Conservation (phyloP, 768 basidiomycete genomes). For the Paxillus involutus region DNA sequence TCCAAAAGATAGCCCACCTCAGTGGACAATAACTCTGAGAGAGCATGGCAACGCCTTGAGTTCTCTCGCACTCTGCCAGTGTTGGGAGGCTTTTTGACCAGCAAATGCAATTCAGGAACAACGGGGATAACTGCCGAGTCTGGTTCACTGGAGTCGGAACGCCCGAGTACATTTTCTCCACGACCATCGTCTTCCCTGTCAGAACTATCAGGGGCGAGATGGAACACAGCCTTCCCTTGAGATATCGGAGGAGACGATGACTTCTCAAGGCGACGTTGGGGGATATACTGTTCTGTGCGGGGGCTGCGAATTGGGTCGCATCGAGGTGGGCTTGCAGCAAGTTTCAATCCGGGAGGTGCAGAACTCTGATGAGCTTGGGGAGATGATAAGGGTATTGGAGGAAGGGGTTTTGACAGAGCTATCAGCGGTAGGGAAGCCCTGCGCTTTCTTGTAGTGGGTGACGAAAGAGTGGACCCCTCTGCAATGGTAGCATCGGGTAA, state of each 20-base stretch:
- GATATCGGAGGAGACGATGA: background rate
- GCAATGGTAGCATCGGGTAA: conserved; percentile 24
- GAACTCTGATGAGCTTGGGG: background rate
- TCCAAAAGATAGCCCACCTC: conserved; percentile 83
- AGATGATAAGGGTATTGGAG: conserved; percentile 3
- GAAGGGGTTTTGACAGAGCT: conserved; percentile 15
- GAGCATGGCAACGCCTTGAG: conserved; percentile 63
- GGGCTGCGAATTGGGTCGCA: background rate
- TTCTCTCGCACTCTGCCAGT: conserved; percentile 37
- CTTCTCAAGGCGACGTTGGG: background rate
- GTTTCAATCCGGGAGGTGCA: background rate
- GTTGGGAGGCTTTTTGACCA: background rate
- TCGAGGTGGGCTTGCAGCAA: background rate
- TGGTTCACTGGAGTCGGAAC: conserved; percentile 2
- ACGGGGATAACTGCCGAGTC: background rate
- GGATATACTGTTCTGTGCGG: background rate
- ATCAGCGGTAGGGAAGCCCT: conserved; percentile 44
- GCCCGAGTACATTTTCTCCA: background rate
- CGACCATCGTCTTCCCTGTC: conserved; percentile 17
- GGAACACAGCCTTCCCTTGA: conserved; percentile 10
- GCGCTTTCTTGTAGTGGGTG: conserved; percentile 25
- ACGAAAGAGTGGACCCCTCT: conserved; percentile 12
- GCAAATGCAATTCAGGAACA: background rate
- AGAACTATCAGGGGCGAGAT: conserved; percentile 14
- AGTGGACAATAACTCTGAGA: conserved; percentile 82